Evolutionary conservation across 495 filamentous ascomycete species (phyloP).

Genomic region (Corynascus novoguineensis): DNA sequence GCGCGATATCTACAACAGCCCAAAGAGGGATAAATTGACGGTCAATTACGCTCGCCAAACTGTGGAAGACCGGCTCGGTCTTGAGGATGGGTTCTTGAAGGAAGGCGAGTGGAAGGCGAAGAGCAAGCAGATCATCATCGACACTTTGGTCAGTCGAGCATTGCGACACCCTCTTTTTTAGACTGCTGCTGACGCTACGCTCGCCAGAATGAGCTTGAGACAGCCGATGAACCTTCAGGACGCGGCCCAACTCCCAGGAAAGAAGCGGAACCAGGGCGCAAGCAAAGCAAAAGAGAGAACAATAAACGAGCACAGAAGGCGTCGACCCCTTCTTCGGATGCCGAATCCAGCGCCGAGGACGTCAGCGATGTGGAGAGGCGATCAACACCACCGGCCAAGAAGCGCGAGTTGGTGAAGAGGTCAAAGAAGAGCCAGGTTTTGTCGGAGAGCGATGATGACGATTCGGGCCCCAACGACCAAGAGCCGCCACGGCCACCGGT

Average conservation of each 20-base stretch:
- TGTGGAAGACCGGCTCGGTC: constrained; percentile 58
- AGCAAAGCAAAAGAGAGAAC: constrained; percentile 14
- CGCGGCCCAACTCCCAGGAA: constrained; percentile 1
- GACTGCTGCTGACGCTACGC: neutral
- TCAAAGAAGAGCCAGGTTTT: constrained; percentile 29
- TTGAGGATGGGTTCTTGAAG: constrained; percentile 68
- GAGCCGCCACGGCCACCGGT: neutral
- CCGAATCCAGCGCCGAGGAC: constrained; percentile 26
- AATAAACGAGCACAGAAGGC: constrained; percentile 35
- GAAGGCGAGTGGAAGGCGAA: constrained; percentile 66
- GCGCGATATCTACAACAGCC: constrained; percentile 48
- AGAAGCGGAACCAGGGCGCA: constrained; percentile 11
- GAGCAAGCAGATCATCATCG: constrained; percentile 68
- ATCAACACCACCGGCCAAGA: constrained; percentile 21
- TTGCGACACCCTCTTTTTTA: too few relatives aligned
- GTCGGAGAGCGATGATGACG: constrained; percentile 38
- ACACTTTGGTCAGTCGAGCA: constrained; percentile 61
- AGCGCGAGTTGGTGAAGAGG: constrained; percentile 32
- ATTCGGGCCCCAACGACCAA: constrained; percentile 10
- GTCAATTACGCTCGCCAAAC: constrained; percentile 66
- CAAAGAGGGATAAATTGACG: constrained; percentile 61
- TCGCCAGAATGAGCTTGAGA: constrained; percentile 1
- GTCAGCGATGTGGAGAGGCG: constrained; percentile 11
- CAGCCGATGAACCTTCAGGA: neutral
- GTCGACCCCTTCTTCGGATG: constrained; percentile 20